Evolutionary conservation across 805 yeast species (phyloP), one percentile per base, ranked within the genome.

Genomic region (Candida lessepsii): DNA sequence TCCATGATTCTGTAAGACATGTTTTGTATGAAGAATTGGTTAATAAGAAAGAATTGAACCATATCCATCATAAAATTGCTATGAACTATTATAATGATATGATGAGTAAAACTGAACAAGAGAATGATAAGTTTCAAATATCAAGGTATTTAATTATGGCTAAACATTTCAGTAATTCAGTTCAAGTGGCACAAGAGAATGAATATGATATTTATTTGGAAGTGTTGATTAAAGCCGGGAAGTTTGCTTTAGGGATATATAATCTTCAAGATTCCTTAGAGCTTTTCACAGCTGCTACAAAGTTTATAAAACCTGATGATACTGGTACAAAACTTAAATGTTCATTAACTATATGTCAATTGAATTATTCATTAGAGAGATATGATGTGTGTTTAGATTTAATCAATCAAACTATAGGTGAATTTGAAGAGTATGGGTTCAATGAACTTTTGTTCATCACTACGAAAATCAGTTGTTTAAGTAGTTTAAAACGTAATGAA

Each of bases 211-310:
- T 55, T 0, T 76, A 70, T 39, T 44, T 64, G 11, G 64, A 63
- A 2, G 67, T 71, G 5, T 50, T 75, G 29, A 56, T 66, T 3
- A 57, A 59, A 15, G 76, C 79, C 0, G 78, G 78, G 1, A 58
- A 60, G 37, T 58, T 58, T 41, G 74, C 78, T 1, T 66, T 69
- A 33, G 65, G 67, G 9, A 63, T 70, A 9, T 70, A 65, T 35
- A 76, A 72, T 46, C 61, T 67, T 41, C 55, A 52, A 19, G 52
- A 66, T 29, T 70, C 79, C 0, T 54, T 72, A 23, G 45, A 51
- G n/a, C 72, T 63, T 42, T 68, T 73, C 32, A 54, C 57, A 15
- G 56, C 61, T 1, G 69, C 77, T 0, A 52, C 54, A 28, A 42
- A 44, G 4, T 57, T 67, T 29, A 51, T 63, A 4, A 44, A 41